Evolutionary conservation across 257 asterid genomes (phyloP), one percentile per base, ranked within the genome.

Genomic region (Petunia axillaris): DNA sequence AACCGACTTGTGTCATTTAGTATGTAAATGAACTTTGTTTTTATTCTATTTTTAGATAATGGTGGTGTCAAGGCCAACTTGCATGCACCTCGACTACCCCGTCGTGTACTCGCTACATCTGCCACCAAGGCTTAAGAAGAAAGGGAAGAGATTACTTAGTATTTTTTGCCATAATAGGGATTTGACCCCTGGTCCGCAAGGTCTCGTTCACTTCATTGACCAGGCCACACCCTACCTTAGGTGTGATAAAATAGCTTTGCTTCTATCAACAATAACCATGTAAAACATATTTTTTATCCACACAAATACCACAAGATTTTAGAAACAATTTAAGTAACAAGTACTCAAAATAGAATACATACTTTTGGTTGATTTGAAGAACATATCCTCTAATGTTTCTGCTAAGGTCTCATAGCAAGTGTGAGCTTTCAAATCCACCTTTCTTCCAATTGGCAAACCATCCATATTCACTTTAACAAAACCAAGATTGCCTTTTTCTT

Each of bases 401-500:
- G 95, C 92, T 54, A 94, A 77, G 4, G 89, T 82, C 75, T 94
- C 89, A 41, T 94, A 94, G 85, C 83, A 87, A 65, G 85, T 80
- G 68, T 92, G 95, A 83, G 95, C 91, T 84, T 85, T 90, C 84
- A 94, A 83, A 78, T 92, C 98, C 65, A 94, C 88, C 87, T 94
- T 94, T 79, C 98, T 85, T 75, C 98, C 98, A 55, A 94, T 92
- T 1, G 91, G 90, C 82, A 92, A 77, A 48, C 98, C 97, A 80
- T 94, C 98, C 92, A 91, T 85, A 64, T 94, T 90, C 84, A 92
- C 98, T 89, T 94, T 94, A 64, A 91, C 92, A 66, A 86, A 94
- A 65, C 97, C 97, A 77, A 88, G 85, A 77, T 80, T 81, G 14
- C 86, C 83, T 76, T 83, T 88, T 68, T 91, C 93, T 83, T 87